phyloP scores from a whole-genome alignment of 331 rosid species.

The Quercus tomentella region DNA sequence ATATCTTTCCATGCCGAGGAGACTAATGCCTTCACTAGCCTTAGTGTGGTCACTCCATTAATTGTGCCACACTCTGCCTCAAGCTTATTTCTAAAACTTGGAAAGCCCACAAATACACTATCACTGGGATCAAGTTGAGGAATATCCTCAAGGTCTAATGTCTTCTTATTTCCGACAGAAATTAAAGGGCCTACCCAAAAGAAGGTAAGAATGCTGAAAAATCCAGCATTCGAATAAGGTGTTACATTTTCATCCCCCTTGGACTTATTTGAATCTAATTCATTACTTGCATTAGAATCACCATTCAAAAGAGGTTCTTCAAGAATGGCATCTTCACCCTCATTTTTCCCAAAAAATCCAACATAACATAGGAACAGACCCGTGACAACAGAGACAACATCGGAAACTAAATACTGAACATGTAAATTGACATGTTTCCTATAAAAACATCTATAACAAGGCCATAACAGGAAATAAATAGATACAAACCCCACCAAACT shows the following conservation, averaged over 20 bases:
- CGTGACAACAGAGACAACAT: constrained; percentile 39
- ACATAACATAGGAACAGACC: constrained; percentile 47
- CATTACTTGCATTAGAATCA: constrained; percentile 11
- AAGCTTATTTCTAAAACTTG: constrained; percentile 37
- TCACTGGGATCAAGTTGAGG: constrained; percentile 66
- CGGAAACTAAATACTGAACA: constrained; percentile 43
- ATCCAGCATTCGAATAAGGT: constrained; percentile 72
- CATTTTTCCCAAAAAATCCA: constrained; percentile 37
- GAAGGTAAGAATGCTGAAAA: constrained; percentile 73
- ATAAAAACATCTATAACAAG: constrained; percentile 40
- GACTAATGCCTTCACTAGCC: constrained; percentile 51
- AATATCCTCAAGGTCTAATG: constrained; percentile 81
- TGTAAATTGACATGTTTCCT: constrained; percentile 29
- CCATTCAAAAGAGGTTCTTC: constrained; percentile 70
- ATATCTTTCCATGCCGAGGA: constrained; percentile 60
- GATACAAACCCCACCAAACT: constrained; percentile 69
- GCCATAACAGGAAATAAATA: constrained; percentile 45
- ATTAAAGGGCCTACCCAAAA: constrained; percentile 76
- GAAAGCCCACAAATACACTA: constrained; percentile 47
- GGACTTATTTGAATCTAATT: constrained; percentile 25
- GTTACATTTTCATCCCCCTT: constrained; percentile 58
- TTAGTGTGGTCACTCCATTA: constrained; percentile 43
- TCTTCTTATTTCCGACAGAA: constrained; percentile 58
- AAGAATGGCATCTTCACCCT: constrained; percentile 26
- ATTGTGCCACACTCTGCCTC: constrained; percentile 49